Percentiles rank a stretch among this genome's conserved stretches.
phyloP scores from a whole-genome alignment of 371 early-diverging fungal genomes.

The Mucor velutinosus region DNA sequence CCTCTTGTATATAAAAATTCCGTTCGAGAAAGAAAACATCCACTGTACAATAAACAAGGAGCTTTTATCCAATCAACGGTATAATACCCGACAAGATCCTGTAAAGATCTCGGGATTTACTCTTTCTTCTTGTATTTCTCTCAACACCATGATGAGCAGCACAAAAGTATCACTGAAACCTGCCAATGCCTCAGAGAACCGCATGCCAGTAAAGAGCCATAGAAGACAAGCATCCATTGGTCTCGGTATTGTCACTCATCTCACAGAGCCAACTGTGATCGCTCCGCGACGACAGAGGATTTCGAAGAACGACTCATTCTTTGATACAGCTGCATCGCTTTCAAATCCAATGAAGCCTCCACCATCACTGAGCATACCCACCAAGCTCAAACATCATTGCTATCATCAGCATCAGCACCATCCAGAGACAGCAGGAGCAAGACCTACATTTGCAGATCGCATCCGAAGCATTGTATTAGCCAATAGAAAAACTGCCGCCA shows the following conservation, averaged over 20 bases:
- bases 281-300: neutral
- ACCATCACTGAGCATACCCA: neutral
- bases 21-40: neutral
- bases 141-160: conserved; percentile 4
- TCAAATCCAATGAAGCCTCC: conserved; percentile 5
- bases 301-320: conserved; percentile 7
- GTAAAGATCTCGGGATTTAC: conserved; percentile 9
- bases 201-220: neutral
- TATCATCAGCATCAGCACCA: neutral
- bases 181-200: neutral
- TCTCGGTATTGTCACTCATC: conserved; percentile 35
- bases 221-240: conserved; percentile 32
- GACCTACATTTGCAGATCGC: conserved; percentile 25
- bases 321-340: neutral
- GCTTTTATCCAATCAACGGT: neutral
- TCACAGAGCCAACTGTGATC: neutral
- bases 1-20: neutral
- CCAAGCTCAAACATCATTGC: neutral
- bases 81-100: neutral
- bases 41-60: neutral
- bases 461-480: conserved; percentile 26
- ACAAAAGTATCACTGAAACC: neutral
- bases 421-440: neutral
- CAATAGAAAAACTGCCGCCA: conserved; percentile 21
- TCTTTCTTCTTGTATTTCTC: neutral